Percentiles rank a stretch among this genome's conserved stretches.
Evolutionary conservation across 306 rosid genomes (phyloP).

Genomic region (Parietaria judaica): DNA sequence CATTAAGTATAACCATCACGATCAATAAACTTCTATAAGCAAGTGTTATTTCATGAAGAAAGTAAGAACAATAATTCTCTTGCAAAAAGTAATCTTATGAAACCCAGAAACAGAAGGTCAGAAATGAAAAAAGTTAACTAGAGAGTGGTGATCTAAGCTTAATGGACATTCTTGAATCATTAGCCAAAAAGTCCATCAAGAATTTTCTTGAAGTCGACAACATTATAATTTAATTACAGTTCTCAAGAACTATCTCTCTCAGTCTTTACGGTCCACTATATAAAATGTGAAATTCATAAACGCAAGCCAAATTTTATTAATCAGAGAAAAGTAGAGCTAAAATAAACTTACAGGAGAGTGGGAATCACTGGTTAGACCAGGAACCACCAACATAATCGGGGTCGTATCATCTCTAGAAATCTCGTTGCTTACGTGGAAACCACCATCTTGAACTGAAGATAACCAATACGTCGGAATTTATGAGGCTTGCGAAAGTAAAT

Average conservation of each 20-base stretch:
- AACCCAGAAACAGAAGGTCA: no score
- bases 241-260: no score
- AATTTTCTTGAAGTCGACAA: no score
- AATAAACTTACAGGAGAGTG: slow-evolving; percentile 57
- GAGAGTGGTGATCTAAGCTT: no score
- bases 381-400: slow-evolving; percentile 64
- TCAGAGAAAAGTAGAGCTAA: background rate
- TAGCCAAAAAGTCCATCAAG: no score
- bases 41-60: no score
- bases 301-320: background rate
- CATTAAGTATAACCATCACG: slow-evolving; percentile 16
- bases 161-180: no score
- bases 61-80: no score
- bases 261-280: no score
- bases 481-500: background rate
- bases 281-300: background rate
- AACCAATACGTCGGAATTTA: background rate
- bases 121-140: no score
- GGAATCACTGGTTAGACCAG: slow-evolving; percentile 90
- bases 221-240: no score
- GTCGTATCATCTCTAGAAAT: slow-evolving; percentile 39
- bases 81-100: no score
- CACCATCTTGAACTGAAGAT: slow-evolving; percentile 39
- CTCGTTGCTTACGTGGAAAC: slow-evolving; percentile 18
- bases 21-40: background rate